These are phyloP conservation scores for Tetrapisispora namnaoensis DNA, from an alignment of 805 yeast genomes.

Conservation along the genomic window DNA sequence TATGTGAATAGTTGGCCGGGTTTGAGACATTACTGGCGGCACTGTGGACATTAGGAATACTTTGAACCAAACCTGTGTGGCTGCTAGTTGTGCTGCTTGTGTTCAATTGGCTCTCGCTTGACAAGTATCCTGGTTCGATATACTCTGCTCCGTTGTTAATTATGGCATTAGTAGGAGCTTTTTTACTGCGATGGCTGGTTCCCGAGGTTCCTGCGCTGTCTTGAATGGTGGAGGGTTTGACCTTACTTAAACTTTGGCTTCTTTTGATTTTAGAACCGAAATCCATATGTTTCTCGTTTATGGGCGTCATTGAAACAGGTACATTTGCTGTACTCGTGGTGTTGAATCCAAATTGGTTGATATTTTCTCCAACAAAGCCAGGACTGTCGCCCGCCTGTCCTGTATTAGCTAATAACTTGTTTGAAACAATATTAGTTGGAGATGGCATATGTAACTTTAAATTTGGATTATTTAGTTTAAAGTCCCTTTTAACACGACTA, in stretches of 20 bases:
- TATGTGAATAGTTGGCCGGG: not conserved
- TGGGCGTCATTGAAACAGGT: slow-evolving; percentile 72
- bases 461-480: slow-evolving; percentile 42
- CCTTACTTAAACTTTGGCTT: slow-evolving; percentile 16
- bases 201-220: not conserved
- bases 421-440: slow-evolving; percentile 39
- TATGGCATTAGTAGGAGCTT: not conserved
- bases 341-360: slow-evolving; percentile 52
- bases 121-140: not conserved
- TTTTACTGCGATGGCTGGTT: not conserved
- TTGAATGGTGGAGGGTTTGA: not conserved
- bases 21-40: not conserved
- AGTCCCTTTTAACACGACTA: slow-evolving; percentile 25
- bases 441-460: slow-evolving; percentile 67
- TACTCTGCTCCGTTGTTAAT: not conserved
- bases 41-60: not conserved
- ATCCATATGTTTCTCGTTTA: slow-evolving; percentile 45
- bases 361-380: slow-evolving; percentile 5
- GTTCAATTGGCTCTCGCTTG: not conserved
- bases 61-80: not conserved
- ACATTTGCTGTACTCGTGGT: slow-evolving; percentile 39
- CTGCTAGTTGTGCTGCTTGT: not conserved
- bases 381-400: not conserved
- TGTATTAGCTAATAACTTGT: slow-evolving; percentile 19
- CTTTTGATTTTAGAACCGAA: slow-evolving; percentile 17